Evolutionary conservation across 208 protist species (phyloP), one percentile per base, ranked within the genome.

Genomic region (Novymonas esmeraldas): DNA sequence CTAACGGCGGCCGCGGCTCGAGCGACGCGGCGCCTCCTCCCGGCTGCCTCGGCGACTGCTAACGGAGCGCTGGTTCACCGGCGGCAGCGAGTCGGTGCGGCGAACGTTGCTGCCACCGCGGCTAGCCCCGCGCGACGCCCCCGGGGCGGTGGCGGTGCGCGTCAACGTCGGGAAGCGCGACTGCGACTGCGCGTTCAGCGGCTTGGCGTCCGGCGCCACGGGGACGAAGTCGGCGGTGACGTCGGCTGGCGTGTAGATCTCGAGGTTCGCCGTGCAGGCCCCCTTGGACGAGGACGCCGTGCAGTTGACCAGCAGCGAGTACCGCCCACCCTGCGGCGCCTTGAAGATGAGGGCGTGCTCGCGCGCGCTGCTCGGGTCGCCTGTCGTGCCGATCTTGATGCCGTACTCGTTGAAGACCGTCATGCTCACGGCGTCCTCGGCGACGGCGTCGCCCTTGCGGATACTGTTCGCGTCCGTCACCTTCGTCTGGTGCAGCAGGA

Each of bases 281-380:
- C 45, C 64, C 11, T 36, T 72, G 5, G 61, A 73, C 11, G 58
- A 63, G 16, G 63, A 54, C 6, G 54, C 65, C 18, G 79, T 70
- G 72, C 77, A 90, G 34, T 24, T 66, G 39, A 83, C 44, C 10
- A 91, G 56, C 46, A 93, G 11, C 18, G 80, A 84, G 70, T 93
- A 93, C 39, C 76, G 81, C 55, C 87, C 87, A n/a, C 73, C 76
- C 59, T 89, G 78, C 26, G 84, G 79, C 0, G 81, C 83, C 63
- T 79, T 83, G 63, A 93, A 93, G 20, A 90, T 73, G 3, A 95
- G 51, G 16, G 85, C 72, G 63, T 93, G 86, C 73, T 95, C 90
- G 38, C 87, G 81, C 11, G 84, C 74, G 71, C 81, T 89, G 29
- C 60, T 84, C 22, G 83, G 22, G 24, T 88, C 86, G 16, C 84